A percentile compares a stretch with the other conserved stretches of the same genome.
phyloP scores from a whole-genome alignment of 169 alveolate species.

The Plasmodium yoelii region DNA sequence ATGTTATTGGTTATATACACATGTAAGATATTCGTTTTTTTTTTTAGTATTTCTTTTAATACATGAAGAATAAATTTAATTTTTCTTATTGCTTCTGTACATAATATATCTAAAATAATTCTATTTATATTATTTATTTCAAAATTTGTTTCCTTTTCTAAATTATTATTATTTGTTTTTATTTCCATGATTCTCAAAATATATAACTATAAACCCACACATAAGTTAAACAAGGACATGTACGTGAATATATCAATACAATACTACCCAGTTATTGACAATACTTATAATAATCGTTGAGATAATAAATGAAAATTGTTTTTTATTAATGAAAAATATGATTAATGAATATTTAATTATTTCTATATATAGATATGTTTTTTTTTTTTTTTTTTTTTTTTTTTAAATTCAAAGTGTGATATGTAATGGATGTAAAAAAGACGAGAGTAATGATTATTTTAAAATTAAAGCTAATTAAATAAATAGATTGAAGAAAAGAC shows the following conservation, averaged over 20 bases:
- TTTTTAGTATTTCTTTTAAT: conserved; percentile 33
- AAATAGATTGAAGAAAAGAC: too few relatives aligned
- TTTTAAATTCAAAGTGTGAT: too few relatives aligned
- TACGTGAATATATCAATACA: not conserved
- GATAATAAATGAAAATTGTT: too few relatives aligned
- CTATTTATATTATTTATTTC: conserved; percentile 60
- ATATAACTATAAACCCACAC: not conserved
- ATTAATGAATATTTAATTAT: too few relatives aligned
- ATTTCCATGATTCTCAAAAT: conserved; percentile 11
- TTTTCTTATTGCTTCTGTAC: conserved; percentile 60
- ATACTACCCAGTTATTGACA: too few relatives aligned
- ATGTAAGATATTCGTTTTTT: conserved; percentile 60
- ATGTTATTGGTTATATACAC: conserved; percentile 45
- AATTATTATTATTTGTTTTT: not conserved
- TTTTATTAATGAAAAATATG: too few relatives aligned
- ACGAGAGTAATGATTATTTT: too few relatives aligned
- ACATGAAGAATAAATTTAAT: conserved; percentile 59
- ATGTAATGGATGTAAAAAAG: too few relatives aligned
- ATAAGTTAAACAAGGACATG: not conserved
- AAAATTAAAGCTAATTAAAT: too few relatives aligned
- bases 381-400: too few relatives aligned
- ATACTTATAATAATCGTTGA: too few relatives aligned
- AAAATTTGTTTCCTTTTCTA: conserved; percentile 11
- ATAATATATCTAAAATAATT: conserved; percentile 45
- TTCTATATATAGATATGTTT: too few relatives aligned